Evolutionary conservation across 2,329 filamentous ascomycete genomes (phyloP), one percentile per base, ranked within the genome.

Genomic region (Clonostachys byssicola): DNA sequence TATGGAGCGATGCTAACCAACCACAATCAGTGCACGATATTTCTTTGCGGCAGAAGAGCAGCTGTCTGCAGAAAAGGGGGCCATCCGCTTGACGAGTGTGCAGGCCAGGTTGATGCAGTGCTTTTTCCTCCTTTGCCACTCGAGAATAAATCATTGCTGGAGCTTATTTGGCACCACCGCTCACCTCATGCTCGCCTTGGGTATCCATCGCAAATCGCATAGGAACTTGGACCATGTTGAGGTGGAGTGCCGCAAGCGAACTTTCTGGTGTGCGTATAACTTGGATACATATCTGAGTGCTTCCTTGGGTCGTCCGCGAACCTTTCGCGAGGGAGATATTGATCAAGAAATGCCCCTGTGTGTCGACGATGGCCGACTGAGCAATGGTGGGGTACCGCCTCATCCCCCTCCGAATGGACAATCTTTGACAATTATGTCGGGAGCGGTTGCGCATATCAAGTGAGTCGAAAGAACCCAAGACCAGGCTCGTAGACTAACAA

Each of bases 181-280:
- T 0, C 68, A 71, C 35, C 52, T 75, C 1, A 64, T 61, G 0
- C 57, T 63, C 12, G 62, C 62, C 52, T 49, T 74, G 51, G 51
- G 75, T 12, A 56, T 80, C n/a, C 63, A 71, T 44, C 52, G 68
- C 1, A 64, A 61, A 36, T 54, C 50, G 6, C 49, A 52, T 2
- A 47, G 49, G 8, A 56, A 49, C 3, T 43, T 54, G 5, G 60
- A 65, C 44, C 55, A 61, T 16, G 51, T 71, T 16, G 66, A 70
- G 34, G 46, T 61, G 0, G 67, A 73, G 47, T 70, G 66, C 44
- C 63, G 68, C 2, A 61, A 64, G 16, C 58, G 70, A 2, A 70
- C 80, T 0, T 85, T 86, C 45, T 86, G 83, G 83, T 80, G 77
- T 34, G 77, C 78, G 0, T 86, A 86, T 55, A 78, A 74, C 14